phyloP scores from a whole-genome alignment of 345 rosid species.

The Balakata baccata region DNA sequence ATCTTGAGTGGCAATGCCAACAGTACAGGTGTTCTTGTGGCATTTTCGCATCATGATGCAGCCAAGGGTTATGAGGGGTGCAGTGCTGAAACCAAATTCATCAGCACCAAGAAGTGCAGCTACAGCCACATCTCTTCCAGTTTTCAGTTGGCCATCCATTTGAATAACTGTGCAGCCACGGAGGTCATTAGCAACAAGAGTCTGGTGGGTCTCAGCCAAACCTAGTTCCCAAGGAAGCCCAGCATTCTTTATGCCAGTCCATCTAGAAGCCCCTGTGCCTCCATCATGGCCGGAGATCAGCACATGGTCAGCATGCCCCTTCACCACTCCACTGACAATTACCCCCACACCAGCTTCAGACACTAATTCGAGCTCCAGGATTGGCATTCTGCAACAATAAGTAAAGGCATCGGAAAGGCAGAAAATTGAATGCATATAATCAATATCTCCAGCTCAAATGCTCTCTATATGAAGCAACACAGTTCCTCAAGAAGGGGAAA shows the following conservation, averaged over 20 bases:
- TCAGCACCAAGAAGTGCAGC: slow-evolving; percentile 99
- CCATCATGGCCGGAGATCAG: slow-evolving; percentile 98
- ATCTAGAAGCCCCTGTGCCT: slow-evolving; percentile 98
- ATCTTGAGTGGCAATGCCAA: slow-evolving; percentile 99
- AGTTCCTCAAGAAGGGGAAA: background rate
- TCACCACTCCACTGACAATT: slow-evolving; percentile 98
- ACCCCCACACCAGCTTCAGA: slow-evolving; percentile 99
- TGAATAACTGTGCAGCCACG: slow-evolving; percentile 97
- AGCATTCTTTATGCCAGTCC: slow-evolving; percentile 99
- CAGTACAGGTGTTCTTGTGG: slow-evolving; percentile 99
- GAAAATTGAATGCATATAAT: background rate
- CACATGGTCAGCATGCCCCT: slow-evolving; percentile 99
- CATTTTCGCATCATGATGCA: slow-evolving; percentile 99
- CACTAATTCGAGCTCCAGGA: slow-evolving; percentile 82
- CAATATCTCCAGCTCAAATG: background rate
- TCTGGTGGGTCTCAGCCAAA: slow-evolving; percentile 98
- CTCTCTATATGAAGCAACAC: background rate
- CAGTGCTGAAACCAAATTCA: slow-evolving; percentile 99
- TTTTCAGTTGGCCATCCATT: slow-evolving; percentile 98
- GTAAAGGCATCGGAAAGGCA: slow-evolving; percentile 10
- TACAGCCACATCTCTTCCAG: slow-evolving; percentile 96
- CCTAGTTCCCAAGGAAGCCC: slow-evolving; percentile 99
- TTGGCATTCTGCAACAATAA: slow-evolving; percentile 67
- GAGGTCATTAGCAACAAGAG: slow-evolving; percentile 96
- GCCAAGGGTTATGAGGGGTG: slow-evolving; percentile 97